These are phyloP conservation scores for Litsea cubeba DNA, from an alignment of 164 flowering plant species.

Conservation along the genomic window DNA sequence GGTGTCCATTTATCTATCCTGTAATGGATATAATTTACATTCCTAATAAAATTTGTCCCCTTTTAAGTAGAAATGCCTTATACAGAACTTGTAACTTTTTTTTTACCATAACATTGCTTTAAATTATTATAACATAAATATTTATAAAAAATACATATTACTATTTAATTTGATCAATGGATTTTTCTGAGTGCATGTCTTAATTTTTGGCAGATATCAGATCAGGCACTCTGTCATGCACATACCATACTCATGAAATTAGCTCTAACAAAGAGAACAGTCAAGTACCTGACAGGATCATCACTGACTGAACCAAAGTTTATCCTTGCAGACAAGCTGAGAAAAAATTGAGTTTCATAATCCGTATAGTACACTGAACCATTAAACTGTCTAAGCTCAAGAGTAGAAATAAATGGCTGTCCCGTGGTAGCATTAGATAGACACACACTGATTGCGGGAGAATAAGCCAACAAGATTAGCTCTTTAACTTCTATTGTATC, in stretches of 20 bases:
- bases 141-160: no score
- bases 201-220: no score
- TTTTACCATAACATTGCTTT: no score
- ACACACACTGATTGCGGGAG: constrained; percentile 71
- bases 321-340: constrained; percentile 88
- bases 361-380: constrained; percentile 78
- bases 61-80: not conserved
- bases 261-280: not conserved
- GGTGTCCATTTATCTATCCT: not conserved
- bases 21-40: no score
- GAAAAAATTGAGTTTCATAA: constrained; percentile 62
- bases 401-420: constrained; percentile 91
- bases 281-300: constrained; percentile 69
- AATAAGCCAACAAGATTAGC: constrained; percentile 74
- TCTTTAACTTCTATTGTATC: constrained; percentile 56
- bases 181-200: no score
- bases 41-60: not conserved
- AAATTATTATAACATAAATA: no score
- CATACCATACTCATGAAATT: not conserved
- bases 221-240: no score
- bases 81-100: no score
- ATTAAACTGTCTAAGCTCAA: constrained; percentile 94
- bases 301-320: constrained; percentile 88
- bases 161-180: no score
- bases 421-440: constrained; percentile 97